Base-by-base conservation (phyloP, 495 filamentous ascomycete species). In the Tuber indicum region DNA sequence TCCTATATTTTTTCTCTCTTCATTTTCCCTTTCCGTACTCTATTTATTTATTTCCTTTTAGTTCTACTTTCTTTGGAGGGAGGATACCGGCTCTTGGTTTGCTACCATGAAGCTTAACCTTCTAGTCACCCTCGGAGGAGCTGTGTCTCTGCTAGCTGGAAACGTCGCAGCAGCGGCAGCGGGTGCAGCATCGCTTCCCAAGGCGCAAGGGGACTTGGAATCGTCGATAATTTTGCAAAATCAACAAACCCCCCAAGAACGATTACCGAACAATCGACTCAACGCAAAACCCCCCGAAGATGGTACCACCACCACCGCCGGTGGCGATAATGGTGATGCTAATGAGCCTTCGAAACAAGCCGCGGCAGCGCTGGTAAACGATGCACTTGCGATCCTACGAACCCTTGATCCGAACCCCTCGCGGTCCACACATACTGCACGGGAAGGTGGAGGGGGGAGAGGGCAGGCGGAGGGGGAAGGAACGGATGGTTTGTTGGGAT, bases 331-430 rank as follows among this genome's bases (percentile, higher is more conserved):
- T 36, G 58, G 3, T 10, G 32, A 36, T 17, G 58, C 77, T 75
- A 52, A 77, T 73, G 19, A 39, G 42, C 21, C 45, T 39, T 49
- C n/a, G 44, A 52, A 17, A 46, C 46, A 45, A 26, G 47, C 23
- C 23, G 83, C 77, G 21, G 74, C 74, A 47, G 39, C 26, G 39
- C 76, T 79, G 47, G 81, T 84, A 23, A 43, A 78, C 16, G 81
- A 84, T 46, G 83, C 83, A 7, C 76, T 84, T 46, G 39, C 74
- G 10, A 83, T 82, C 74, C 83, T 84, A 47, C 76, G 77, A 62
- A 77, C 73, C 19, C 78, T 84, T 76, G 81, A 84, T 58, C 77
- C 81, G 39, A 75, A 39, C 47, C 75, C 73, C 26, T 45, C 80
- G 32, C 78, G 78, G 44, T 79, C 75, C 19, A 6, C 71, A 66